A percentile compares a stretch with the other conserved stretches of the same genome.
Conservation (phyloP, 139 green algal genomes). For the Nannochloris sp. region DNA sequence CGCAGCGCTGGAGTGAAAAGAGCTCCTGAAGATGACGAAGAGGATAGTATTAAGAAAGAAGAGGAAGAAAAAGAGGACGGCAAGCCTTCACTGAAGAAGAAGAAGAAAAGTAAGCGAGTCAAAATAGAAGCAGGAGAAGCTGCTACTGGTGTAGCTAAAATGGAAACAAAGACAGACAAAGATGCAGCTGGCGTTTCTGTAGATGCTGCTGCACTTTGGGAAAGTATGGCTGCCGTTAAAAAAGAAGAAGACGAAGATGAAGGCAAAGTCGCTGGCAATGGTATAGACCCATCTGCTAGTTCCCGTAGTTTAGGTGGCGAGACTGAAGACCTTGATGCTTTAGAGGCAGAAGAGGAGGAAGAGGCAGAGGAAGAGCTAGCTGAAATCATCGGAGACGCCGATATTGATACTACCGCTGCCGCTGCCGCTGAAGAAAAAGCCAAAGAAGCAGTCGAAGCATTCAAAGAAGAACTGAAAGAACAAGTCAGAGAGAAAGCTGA, state of each 20-base stretch:
- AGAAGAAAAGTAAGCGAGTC: background rate
- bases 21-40: conserved; percentile 9
- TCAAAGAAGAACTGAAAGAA: conserved; percentile 64
- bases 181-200: background rate
- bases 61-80: conserved; percentile 1
- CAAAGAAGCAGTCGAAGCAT: conserved; percentile 26
- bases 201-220: background rate
- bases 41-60: background rate
- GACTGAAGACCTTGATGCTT: conserved; percentile 7
- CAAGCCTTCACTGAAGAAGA: background rate
- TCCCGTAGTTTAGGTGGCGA: conserved; percentile 2
- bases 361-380: conserved; percentile 17
- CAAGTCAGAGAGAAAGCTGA: conserved; percentile 67
- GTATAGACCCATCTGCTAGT: background rate
- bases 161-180: conserved; percentile 6
- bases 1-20: background rate
- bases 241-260: conserved; percentile 3
- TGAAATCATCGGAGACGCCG: conserved; percentile 43
- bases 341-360: conserved; percentile 11
- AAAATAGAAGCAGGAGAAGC: conserved; percentile 1
- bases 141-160: background rate
- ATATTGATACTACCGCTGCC: conserved; percentile 3
- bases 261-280: background rate
- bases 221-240: conserved; percentile 3
- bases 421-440: conserved; percentile 27